Conservation (phyloP, 371 early-diverging fungal species). For the Lichtheimia ramosa region DNA sequence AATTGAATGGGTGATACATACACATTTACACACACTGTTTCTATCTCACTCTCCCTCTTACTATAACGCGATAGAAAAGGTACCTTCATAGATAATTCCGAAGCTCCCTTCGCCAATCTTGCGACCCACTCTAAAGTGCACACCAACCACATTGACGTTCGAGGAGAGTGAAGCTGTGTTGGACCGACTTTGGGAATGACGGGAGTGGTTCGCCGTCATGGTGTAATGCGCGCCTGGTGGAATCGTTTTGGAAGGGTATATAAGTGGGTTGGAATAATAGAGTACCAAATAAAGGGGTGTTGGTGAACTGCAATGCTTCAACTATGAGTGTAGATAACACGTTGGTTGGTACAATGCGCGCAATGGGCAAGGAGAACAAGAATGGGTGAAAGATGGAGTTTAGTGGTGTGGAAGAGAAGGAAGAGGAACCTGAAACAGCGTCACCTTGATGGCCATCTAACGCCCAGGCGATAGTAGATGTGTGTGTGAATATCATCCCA, state of each 20-base stretch:
- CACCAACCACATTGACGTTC: constrained; percentile 74
- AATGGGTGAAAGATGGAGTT: not conserved
- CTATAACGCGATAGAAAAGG: not conserved
- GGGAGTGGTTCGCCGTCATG: constrained; percentile 19
- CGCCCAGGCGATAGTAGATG: not conserved
- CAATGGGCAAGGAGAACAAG: constrained; percentile 4
- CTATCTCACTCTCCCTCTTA: no score
- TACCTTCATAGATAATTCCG: constrained; percentile 96
- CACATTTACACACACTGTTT: no score
- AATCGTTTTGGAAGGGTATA: not conserved
- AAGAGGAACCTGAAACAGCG: not conserved
- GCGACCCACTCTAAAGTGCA: constrained; percentile 89
- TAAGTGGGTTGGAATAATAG: not conserved
- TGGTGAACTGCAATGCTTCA: not conserved
- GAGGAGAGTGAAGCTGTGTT: constrained; percentile 21
- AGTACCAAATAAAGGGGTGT: not conserved
- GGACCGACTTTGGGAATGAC: constrained; percentile 19
- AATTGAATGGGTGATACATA: no score
- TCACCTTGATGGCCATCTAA: not conserved
- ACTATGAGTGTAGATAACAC: no score
- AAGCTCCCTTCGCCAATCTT: constrained; percentile 96
- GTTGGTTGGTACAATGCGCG: no score
- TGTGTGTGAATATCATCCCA: not conserved
- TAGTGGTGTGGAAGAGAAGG: not conserved
- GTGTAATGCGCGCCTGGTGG: constrained; percentile 1